These are phyloP conservation scores for Picea abies DNA, from an alignment of 83 land plant genomes.

Conservation along the genomic window DNA sequence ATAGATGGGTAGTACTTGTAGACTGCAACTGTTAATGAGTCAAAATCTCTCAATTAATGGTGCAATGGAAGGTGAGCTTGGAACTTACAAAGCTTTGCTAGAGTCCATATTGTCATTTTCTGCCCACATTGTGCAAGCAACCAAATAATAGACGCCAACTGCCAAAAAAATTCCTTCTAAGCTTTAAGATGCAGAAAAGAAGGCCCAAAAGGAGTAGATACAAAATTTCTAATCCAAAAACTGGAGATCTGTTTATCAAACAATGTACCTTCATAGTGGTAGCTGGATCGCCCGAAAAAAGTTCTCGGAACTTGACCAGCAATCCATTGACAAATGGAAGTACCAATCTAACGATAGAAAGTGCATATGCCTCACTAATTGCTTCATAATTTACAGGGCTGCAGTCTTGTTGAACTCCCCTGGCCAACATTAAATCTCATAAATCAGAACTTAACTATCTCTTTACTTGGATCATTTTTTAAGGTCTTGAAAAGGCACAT, in stretches of 20 bases:
- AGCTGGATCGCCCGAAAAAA: conserved; percentile 79
- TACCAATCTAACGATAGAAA: conserved; percentile 48
- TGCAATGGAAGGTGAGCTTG: background rate
- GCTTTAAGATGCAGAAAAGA: background rate
- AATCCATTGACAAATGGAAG: conserved; percentile 67
- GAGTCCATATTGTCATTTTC: conserved; percentile 68
- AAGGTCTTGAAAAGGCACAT: background rate
- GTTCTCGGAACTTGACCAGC: conserved; percentile 40
- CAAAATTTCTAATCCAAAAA: background rate
- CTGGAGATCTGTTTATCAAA: background rate
- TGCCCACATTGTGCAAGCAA: conserved; percentile 63
- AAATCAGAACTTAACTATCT: background rate
- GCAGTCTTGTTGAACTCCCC: conserved; percentile 36
- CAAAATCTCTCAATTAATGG: background rate
- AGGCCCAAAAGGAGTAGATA: background rate
- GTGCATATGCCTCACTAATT: conserved; percentile 65
- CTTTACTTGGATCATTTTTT: background rate
- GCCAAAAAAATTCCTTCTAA: conserved; percentile 11
- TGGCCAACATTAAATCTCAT: conserved; percentile 12
- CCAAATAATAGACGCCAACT: conserved; percentile 71
- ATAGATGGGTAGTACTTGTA: background rate
- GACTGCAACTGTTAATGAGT: background rate
- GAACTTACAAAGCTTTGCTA: conserved; percentile 59
- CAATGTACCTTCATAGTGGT: conserved; percentile 71
- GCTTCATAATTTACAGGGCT: conserved; percentile 24